Conservation (phyloP, 495 filamentous ascomycete species). For the Jackrogersella multiformis region DNA sequence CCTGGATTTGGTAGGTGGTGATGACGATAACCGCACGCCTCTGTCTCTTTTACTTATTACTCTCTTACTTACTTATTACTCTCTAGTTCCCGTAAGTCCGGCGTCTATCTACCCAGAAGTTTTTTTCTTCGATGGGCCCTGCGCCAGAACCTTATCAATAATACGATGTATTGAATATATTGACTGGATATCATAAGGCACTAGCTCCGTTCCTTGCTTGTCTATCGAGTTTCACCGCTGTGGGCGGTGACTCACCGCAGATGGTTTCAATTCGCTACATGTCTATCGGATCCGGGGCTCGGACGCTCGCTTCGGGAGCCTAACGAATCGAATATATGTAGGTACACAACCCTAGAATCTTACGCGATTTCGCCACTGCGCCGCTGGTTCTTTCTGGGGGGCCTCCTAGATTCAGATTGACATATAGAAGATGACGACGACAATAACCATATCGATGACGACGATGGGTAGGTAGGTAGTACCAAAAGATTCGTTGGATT, state of each 20-base stretch:
- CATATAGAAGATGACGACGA: constrained; percentile 17
- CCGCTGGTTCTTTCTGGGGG: constrained; percentile 13
- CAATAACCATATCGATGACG: constrained; percentile 4
- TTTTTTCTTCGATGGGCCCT: constrained; percentile 9
- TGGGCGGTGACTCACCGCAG: constrained; percentile 38
- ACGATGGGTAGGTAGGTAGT: constrained; percentile 4
- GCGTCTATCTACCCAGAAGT: constrained; percentile 7
- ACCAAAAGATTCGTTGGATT: constrained; percentile 8
- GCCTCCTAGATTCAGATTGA: neutral
- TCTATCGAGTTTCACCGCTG: constrained; percentile 24
- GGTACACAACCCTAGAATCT: constrained; percentile 14
- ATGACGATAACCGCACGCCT: constrained; percentile 31
- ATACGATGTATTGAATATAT: constrained; percentile 18
- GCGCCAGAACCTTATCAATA: constrained; percentile 6
- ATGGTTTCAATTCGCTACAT: constrained; percentile 23
- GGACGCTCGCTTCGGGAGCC: constrained; percentile 19
- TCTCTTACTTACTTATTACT: neutral
- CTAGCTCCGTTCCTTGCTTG: constrained; percentile 17
- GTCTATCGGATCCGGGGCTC: constrained; percentile 11
- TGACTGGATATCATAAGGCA: constrained; percentile 12
- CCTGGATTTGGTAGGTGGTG: constrained; percentile 9
- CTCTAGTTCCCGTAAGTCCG: constrained; percentile 27
- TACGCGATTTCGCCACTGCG: constrained; percentile 26
- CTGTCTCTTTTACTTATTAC: constrained; percentile 21
- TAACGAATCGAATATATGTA: constrained; percentile 28